Conservation (phyloP, 495 filamentous ascomycete species). For the Tetracladium marchalianum region DNA sequence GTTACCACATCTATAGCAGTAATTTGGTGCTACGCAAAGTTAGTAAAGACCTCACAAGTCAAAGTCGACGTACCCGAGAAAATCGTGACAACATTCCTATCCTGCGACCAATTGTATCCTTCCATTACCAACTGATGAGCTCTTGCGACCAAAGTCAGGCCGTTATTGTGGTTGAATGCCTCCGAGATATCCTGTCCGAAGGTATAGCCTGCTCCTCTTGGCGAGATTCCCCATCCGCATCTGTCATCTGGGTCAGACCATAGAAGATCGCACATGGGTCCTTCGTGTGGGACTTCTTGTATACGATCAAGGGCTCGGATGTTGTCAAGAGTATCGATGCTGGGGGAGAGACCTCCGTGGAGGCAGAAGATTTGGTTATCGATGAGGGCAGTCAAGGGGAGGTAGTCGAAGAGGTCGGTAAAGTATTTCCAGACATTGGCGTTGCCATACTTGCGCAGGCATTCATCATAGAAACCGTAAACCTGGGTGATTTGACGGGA, state of each 20-base stretch:
- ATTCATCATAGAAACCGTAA: slow-evolving; percentile 97
- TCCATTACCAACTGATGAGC: slow-evolving; percentile 98
- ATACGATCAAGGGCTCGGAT: slow-evolving; percentile 92
- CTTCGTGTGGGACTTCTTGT: slow-evolving; percentile 97
- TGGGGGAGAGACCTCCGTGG: slow-evolving; percentile 90
- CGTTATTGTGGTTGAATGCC: slow-evolving; percentile 99
- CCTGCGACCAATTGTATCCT: slow-evolving; percentile 96
- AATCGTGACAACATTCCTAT: slow-evolving; percentile 95
- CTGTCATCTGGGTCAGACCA: slow-evolving; percentile 98
- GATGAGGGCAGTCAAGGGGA: slow-evolving; percentile 94
- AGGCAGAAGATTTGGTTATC: slow-evolving; percentile 99
- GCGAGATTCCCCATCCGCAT: slow-evolving; percentile 97
- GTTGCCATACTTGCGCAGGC: slow-evolving; percentile 94
- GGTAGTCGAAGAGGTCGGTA: slow-evolving; percentile 97
- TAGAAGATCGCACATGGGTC: slow-evolving; percentile 95
- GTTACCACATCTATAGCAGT: slow-evolving; percentile 97
- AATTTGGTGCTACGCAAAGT: slow-evolving; percentile 71
- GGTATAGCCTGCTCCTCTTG: slow-evolving; percentile 94
- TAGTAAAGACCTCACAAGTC: too few species aligned
- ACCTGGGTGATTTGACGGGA: slow-evolving; percentile 96
- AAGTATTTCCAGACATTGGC: slow-evolving; percentile 99
- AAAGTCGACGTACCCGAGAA: slow-evolving; percentile 89
- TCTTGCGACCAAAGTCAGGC: slow-evolving; percentile 85
- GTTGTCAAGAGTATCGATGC: slow-evolving; percentile 97
- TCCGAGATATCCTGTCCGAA: slow-evolving; percentile 99